A percentile compares a stretch with the other conserved stretches of the same genome.
phyloP scores from a whole-genome alignment of 2,329 filamentous ascomycete species.

The Ascochyta clinopodiicola region DNA sequence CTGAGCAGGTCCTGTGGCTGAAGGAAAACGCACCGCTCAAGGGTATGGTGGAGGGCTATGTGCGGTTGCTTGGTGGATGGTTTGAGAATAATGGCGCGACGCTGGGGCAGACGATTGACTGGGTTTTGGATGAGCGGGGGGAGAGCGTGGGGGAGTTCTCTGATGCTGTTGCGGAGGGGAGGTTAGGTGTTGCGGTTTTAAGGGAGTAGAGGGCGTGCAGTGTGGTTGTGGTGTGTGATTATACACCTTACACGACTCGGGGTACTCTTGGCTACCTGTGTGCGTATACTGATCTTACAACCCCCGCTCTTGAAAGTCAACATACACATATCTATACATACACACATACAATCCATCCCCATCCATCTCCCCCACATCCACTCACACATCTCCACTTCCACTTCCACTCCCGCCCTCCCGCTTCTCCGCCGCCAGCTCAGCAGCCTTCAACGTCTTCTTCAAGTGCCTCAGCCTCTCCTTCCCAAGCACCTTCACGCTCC shows the following conservation, averaged over 20 bases:
- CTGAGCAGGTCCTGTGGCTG: conserved; percentile 64
- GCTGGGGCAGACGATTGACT: conserved; percentile 64
- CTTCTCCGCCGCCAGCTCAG: background rate
- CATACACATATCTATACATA: background rate
- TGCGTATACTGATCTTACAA: too few relatives aligned
- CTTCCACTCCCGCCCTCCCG: background rate
- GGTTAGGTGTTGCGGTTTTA: conserved; percentile 67
- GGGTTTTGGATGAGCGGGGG: conserved; percentile 63
- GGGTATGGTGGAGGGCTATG: conserved; percentile 63
- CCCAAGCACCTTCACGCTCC: background rate
- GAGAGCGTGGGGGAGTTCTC: conserved; percentile 64
- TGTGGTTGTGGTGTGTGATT: background rate
- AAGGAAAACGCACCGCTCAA: conserved; percentile 63
- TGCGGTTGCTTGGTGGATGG: conserved; percentile 60
- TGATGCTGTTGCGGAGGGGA: conserved; percentile 70
- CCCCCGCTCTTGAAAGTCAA: too few relatives aligned
- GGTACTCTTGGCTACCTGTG: too few relatives aligned
- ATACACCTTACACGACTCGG: too few relatives aligned
- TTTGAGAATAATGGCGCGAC: conserved; percentile 70
- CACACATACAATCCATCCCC: background rate
- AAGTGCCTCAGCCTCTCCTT: background rate
- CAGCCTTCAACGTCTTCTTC: background rate
- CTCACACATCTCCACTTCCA: too few relatives aligned
- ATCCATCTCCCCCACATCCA: background rate
- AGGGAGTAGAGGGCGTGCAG: background rate